Base-by-base conservation (phyloP, 768 basidiomycete genomes). In the Lenzites betulinus region DNA sequence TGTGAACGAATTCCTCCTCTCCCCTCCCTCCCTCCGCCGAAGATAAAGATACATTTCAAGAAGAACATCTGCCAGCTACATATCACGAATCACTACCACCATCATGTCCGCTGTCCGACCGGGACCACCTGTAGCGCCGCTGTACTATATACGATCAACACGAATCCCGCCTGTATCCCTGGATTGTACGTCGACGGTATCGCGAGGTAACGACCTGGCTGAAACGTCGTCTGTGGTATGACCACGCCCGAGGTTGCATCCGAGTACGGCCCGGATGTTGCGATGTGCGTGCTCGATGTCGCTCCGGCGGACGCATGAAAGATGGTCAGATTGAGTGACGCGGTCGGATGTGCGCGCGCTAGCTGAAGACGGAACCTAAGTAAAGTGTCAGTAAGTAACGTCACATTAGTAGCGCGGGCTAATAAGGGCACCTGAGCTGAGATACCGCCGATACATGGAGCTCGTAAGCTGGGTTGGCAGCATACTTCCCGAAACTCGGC, bases 211-310 rank as follows among this genome's bases (percentile, higher is more conserved):
- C 79, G 83, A 20, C 91, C 92, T 0, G 80, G 69, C 3, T 77
- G 76, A 43, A 92, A 58, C 16, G 78, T 75, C 6, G 81, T 73
- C 36, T 76, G 77, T 0, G 83, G 79, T 7, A 83, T 89, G 36
- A 78, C 80, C 0, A 89, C 92, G 0, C 95, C 94, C 0, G 87
- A 84, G 28, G 88, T 73, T 0, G 82, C 77, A 62, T 95, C 92
- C 25, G 86, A 82, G 68, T 95, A 96, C 0, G 89, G 82, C 1
- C 93, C 93, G 0, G 93, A 93, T 0, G 92, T 91, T 1, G 79
- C 72, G 5, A 91, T 67, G 36, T 81, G 80, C 8, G 70, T 67
- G 26, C 75, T 73, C n/a, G 80, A 55, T 3, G 54, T 55, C 2
- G 62, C 51, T 9, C 72, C 54, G 0, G 73, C 68, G 9, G 69